Percentiles rank a stretch among this genome's conserved stretches.
Evolutionary conservation across 2,329 filamentous ascomycete species (phyloP).

Genomic region (Ophiostoma sp.): DNA sequence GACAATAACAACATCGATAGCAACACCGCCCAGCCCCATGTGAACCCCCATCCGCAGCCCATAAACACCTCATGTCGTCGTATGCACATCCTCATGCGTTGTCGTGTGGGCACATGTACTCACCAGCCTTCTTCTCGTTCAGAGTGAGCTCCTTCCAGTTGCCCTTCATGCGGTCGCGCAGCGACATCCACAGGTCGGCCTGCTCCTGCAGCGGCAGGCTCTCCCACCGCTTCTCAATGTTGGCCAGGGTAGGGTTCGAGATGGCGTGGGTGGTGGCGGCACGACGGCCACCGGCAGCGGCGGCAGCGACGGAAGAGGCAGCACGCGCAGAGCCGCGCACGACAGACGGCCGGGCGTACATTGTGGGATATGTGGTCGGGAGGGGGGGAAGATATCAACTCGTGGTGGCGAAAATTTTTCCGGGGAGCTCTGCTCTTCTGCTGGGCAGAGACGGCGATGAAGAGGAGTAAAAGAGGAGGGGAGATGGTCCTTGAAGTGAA

Average conservation of each 20-base stretch:
- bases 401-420: conserved; percentile 20
- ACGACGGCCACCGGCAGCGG: conserved; percentile 35
- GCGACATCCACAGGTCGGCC: conserved; percentile 97
- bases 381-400: conserved; percentile 2
- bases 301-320: conserved; percentile 36
- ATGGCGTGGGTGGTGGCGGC: conserved; percentile 78
- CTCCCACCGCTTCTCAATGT: conserved; percentile 99
- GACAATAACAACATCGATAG: not conserved
- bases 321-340: conserved; percentile 31
- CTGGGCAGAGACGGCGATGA: not conserved
- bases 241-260: conserved; percentile 92
- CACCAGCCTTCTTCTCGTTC: conserved; percentile 99
- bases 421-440: no score
- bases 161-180: conserved; percentile 97
- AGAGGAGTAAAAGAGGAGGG: conserved; percentile 6
- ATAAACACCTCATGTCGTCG: not conserved
- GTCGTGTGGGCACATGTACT: conserved; percentile 39
- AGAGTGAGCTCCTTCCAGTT: conserved; percentile 93
- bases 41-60: not conserved
- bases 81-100: not conserved
- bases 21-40: not conserved
- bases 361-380: conserved; percentile 31
- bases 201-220: conserved; percentile 96
- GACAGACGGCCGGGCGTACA: conserved; percentile 48
- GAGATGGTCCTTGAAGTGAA: not conserved